Evolutionary conservation across 2,329 filamentous ascomycete species (phyloP).

Genomic region (Ilyonectria sp.): DNA sequence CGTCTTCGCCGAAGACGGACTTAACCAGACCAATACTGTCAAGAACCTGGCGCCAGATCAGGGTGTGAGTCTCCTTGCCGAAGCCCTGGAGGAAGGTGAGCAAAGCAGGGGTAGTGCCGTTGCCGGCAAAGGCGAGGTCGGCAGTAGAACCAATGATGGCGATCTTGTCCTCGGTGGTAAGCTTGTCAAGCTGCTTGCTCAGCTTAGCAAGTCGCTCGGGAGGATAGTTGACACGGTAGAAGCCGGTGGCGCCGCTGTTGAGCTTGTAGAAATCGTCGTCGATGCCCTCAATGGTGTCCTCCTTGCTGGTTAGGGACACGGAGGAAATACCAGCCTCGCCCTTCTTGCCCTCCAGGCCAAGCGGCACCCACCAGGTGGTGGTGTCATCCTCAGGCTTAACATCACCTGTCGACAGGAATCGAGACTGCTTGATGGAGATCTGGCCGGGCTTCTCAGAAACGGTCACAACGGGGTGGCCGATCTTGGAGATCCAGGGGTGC

Average conservation of each 20-base stretch:
- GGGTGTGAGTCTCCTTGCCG: slow-evolving; percentile 83
- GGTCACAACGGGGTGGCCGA: slow-evolving; percentile 93
- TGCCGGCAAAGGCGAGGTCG: slow-evolving; percentile 89
- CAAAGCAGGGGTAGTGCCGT: slow-evolving; percentile 85
- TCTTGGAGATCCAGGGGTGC: slow-evolving; percentile 95
- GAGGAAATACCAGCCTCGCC: slow-evolving; percentile 74
- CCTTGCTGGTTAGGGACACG: slow-evolving; percentile 81
- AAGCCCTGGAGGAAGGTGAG: slow-evolving; percentile 91
- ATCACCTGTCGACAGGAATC: slow-evolving; percentile 93
- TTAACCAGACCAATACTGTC: slow-evolving; percentile 83
- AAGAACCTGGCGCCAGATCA: slow-evolving; percentile 91
- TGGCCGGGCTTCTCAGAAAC: slow-evolving; percentile 87
- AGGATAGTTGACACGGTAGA: slow-evolving; percentile 94
- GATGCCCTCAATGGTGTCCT: slow-evolving; percentile 82
- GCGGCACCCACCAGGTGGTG: slow-evolving; percentile 95
- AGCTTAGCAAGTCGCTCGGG: slow-evolving; percentile 86
- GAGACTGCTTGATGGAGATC: slow-evolving; percentile 85
- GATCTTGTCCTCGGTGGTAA: slow-evolving; percentile 92
- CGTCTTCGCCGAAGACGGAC: slow-evolving; percentile 86
- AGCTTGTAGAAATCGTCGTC: slow-evolving; percentile 92
- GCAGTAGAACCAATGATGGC: slow-evolving; percentile 91
- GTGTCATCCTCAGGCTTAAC: slow-evolving; percentile 91
- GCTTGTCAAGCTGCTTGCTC: slow-evolving; percentile 80
- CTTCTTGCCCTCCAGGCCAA: slow-evolving; percentile 85
- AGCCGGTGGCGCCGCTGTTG: slow-evolving; percentile 90